Evolutionary conservation across 2,329 filamentous ascomycete genomes (phyloP).

Genomic region (Fusarium kyushuense): DNA sequence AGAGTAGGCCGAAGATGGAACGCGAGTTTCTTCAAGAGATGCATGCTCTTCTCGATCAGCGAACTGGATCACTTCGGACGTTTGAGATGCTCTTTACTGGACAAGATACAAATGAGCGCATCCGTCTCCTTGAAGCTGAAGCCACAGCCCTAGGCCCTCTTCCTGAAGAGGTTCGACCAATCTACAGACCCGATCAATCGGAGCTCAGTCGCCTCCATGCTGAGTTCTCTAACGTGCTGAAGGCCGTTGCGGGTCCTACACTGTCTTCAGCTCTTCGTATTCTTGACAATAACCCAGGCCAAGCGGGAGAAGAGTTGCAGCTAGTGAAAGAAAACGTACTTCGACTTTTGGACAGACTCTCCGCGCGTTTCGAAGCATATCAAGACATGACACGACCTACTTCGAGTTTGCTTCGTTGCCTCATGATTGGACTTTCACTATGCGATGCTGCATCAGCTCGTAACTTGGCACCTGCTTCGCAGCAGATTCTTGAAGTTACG

Average conservation of each 20-base stretch:
- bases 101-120: slow-evolving; percentile 74
- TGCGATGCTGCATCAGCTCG: slow-evolving; percentile 60
- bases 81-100: slow-evolving; percentile 79
- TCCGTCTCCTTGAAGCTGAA: slow-evolving; percentile 71
- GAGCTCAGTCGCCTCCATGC: slow-evolving; percentile 80
- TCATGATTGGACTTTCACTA: slow-evolving; percentile 80
- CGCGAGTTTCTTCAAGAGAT: slow-evolving; percentile 68
- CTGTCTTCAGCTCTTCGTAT: slow-evolving; percentile 53
- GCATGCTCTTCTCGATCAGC: slow-evolving; percentile 64
- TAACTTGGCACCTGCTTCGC: slow-evolving; percentile 53
- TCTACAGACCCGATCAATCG: slow-evolving; percentile 78
- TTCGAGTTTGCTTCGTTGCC: slow-evolving; percentile 81
- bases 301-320: slow-evolving; percentile 56
- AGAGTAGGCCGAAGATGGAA: slow-evolving; percentile 74
- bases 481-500: slow-evolving; percentile 58
- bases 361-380: slow-evolving; percentile 78
- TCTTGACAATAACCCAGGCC: slow-evolving; percentile 39
- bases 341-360: slow-evolving; percentile 77
- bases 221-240: slow-evolving; percentile 83
- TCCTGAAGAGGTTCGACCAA: slow-evolving; percentile 71
- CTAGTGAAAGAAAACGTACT: slow-evolving; percentile 69
- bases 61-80: slow-evolving; percentile 69
- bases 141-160: slow-evolving; percentile 73
- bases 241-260: slow-evolving; percentile 66
- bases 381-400: slow-evolving; percentile 86